A percentile compares a stretch with the other conserved stretches of the same genome.
These are phyloP conservation scores for Penicillium roqueforti DNA, from an alignment of 495 filamentous ascomycete genomes.

Conservation along the genomic window DNA sequence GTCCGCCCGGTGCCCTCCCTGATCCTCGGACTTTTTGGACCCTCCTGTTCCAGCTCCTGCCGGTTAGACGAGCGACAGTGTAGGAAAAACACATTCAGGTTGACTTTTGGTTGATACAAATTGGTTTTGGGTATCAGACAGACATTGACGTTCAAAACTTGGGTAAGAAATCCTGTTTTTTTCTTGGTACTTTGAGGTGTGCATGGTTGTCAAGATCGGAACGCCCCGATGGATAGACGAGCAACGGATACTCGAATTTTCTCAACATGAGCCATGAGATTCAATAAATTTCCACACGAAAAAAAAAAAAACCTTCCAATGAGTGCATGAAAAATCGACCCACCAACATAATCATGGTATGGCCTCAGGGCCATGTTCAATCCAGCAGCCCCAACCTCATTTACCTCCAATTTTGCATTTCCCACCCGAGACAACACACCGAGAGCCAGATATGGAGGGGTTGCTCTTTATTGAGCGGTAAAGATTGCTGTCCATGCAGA, in stretches of 20 bases:
- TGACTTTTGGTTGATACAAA: constrained; percentile 25
- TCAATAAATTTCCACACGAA: not conserved
- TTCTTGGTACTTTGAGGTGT: constrained; percentile 10
- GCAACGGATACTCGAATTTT: not conserved
- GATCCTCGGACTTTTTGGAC: constrained; percentile 30
- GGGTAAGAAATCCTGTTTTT: constrained; percentile 29
- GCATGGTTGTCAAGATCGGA: constrained; percentile 11
- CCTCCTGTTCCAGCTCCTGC: constrained; percentile 44
- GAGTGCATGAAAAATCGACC: not conserved
- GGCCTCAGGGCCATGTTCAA: not conserved
- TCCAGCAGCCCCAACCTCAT: not conserved
- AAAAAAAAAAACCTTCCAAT: not conserved
- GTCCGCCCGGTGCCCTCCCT: constrained; percentile 35
- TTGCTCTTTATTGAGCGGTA: not conserved
- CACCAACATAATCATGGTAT: not conserved
- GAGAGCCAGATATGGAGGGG: not conserved
- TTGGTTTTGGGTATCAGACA: constrained; percentile 21
- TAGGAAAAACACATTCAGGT: constrained; percentile 32
- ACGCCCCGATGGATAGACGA: constrained; percentile 2
- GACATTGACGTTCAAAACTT: constrained; percentile 30
- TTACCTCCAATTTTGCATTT: not conserved
- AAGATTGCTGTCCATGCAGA: not conserved
- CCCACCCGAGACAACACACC: not conserved
- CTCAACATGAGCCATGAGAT: not conserved
- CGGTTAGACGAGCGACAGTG: constrained; percentile 45